A percentile compares a stretch with the other conserved stretches of the same genome.
phyloP scores from a whole-genome alignment of 2,329 filamentous ascomycete genomes.

The Pseudogymnoascus sp. region DNA sequence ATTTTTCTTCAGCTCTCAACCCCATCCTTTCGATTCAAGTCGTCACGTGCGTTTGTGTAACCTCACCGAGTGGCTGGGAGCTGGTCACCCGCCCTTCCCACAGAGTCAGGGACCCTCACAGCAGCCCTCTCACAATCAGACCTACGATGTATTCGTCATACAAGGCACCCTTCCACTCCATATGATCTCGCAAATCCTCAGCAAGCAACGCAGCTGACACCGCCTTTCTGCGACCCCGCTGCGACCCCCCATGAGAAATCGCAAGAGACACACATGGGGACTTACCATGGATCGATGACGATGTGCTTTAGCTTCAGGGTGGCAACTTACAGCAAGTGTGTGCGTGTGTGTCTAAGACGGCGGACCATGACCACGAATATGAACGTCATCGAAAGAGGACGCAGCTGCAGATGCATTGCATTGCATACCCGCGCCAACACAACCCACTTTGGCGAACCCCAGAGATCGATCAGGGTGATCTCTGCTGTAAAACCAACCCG shows the following conservation, averaged over 20 bases:
- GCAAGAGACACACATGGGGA: neutral
- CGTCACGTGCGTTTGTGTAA: neutral
- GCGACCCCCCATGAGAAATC: neutral
- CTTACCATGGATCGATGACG: neutral
- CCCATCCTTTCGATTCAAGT: neutral
- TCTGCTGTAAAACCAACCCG: neutral
- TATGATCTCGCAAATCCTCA: no score
- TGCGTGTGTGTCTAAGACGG: neutral
- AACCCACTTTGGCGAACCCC: neutral
- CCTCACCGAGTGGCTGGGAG: neutral
- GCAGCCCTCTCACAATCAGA: neutral
- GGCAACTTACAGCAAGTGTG: neutral
- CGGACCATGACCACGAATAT: neutral
- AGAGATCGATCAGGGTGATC: neutral
- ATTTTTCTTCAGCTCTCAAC: neutral
- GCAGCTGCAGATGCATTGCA: neutral
- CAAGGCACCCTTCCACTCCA: neutral
- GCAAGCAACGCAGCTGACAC: slow-evolving; percentile 2
- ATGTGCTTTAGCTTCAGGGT: neutral
- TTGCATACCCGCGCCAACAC: neutral
- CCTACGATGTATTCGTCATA: neutral
- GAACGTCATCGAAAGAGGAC: neutral
- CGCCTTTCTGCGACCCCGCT: neutral
- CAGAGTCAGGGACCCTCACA: neutral
- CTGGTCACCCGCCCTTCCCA: neutral